Percentiles rank a stretch among this genome's conserved stretches.
Evolutionary conservation across 2,329 filamentous ascomycete genomes (phyloP).

Genomic region (Fusarium ramigenum): DNA sequence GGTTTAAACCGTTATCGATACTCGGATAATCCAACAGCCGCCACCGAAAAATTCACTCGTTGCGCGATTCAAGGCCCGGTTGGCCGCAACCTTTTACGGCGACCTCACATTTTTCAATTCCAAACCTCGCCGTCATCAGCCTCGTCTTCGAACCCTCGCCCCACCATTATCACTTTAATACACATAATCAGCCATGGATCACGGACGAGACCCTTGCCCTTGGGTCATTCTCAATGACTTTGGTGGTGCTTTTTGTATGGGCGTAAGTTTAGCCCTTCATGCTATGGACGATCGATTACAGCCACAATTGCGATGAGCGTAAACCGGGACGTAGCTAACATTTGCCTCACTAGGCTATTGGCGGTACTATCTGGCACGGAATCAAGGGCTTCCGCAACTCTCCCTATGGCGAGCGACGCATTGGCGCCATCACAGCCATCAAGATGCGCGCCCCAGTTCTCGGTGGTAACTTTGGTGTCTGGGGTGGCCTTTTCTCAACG

Average conservation of each 20-base stretch:
- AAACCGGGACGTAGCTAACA: conserved; percentile 25
- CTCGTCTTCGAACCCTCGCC: conserved; percentile 15
- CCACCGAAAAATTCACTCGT: conserved; percentile 25
- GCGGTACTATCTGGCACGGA: conserved; percentile 92
- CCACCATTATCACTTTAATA: conserved; percentile 4
- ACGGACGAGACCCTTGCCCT: conserved; percentile 95
- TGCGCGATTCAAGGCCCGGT: conserved; percentile 22
- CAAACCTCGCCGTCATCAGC: conserved; percentile 16
- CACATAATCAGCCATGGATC: conserved; percentile 73
- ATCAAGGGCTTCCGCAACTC: conserved; percentile 94
- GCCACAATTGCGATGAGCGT: conserved; percentile 1
- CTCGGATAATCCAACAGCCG: conserved; percentile 21
- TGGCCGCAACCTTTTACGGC: conserved; percentile 32
- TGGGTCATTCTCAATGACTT: conserved; percentile 98
- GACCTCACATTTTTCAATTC: conserved; percentile 37
- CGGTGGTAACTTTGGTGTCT: conserved; percentile 97
- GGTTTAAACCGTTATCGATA: conserved; percentile 7
- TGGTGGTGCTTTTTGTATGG: conserved; percentile 96
- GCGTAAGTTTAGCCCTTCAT: conserved; percentile 65
- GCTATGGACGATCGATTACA: not conserved
- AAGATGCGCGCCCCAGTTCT: conserved; percentile 97
- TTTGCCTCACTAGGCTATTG: conserved; percentile 65
- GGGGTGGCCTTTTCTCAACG: conserved; percentile 95
- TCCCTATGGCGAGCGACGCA: conserved; percentile 91
- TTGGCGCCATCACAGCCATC: conserved; percentile 95